phyloP scores from a whole-genome alignment of 2,329 filamentous ascomycete species.

The Aspergillus fischeri region DNA sequence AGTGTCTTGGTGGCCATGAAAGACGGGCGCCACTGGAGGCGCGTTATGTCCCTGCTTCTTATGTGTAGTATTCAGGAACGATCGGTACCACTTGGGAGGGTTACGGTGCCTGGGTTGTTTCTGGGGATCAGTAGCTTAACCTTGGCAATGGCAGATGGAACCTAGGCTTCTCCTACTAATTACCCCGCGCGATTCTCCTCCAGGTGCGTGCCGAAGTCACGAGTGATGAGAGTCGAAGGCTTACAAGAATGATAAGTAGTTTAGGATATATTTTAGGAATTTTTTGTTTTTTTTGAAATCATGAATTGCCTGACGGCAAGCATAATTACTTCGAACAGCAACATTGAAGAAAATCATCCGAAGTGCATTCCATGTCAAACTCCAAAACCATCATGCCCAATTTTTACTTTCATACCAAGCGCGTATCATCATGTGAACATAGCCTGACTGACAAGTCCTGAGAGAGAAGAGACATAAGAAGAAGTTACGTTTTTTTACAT shows the following conservation, averaged over 20 bases:
- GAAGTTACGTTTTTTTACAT: conserved; percentile 12
- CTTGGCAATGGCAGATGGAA: conserved; percentile 3
- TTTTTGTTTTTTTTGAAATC: neutral
- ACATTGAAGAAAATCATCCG: neutral
- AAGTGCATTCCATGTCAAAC: conserved; percentile 25
- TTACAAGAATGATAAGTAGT: neutral
- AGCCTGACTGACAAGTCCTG: conserved; percentile 19
- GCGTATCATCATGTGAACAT: conserved; percentile 25
- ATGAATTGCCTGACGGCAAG: neutral
- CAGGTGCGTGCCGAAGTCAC: neutral
- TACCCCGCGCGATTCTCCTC: conserved; percentile 5
- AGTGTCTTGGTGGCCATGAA: conserved; percentile 5
- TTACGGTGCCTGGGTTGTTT: neutral
- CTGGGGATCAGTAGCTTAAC: neutral
- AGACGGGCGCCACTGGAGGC: conserved; percentile 4
- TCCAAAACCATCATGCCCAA: conserved; percentile 29
- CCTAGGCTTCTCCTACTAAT: conserved; percentile 6
- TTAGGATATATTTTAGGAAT: neutral
- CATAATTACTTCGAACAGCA: neutral
- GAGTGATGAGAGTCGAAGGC: neutral
- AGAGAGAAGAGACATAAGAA: conserved; percentile 16
- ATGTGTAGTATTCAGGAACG: neutral
- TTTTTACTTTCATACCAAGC: conserved; percentile 29
- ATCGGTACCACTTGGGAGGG: neutral
- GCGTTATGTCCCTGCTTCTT: neutral